Evolutionary conservation across 768 basidiomycete species (phyloP).

Genomic region (Tylopilus sp.): DNA sequence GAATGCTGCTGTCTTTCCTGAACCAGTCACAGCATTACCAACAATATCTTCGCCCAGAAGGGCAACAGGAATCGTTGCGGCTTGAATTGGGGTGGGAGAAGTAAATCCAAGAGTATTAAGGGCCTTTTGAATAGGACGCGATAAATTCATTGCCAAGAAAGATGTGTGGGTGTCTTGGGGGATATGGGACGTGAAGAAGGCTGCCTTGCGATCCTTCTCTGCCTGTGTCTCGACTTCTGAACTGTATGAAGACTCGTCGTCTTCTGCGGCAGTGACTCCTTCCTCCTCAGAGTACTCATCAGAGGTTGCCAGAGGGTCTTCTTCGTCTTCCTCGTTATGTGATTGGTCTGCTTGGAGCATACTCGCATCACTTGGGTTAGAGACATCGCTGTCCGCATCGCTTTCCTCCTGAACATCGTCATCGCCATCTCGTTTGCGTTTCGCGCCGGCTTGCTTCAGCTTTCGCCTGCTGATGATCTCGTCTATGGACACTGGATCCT

Average conservation of each 20-base stretch:
- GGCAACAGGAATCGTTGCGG: constrained; percentile 89
- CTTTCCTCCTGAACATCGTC: constrained; percentile 37
- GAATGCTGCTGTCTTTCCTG: constrained; percentile 98
- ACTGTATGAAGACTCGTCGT: constrained; percentile 51
- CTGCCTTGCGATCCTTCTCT: constrained; percentile 71
- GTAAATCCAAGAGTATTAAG: constrained; percentile 77
- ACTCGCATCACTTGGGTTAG: constrained; percentile 2
- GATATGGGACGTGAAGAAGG: constrained; percentile 75
- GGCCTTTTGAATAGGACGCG: constrained; percentile 89
- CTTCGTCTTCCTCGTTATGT: constrained; percentile 30
- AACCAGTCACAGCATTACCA: constrained; percentile 93
- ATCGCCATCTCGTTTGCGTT: constrained; percentile 55
- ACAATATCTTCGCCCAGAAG: constrained; percentile 95
- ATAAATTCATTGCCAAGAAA: constrained; percentile 92
- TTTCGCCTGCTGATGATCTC: constrained; percentile 83
- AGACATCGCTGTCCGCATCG: constrained; percentile 25
- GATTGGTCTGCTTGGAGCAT: constrained; percentile 25
- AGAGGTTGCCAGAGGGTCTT: constrained; percentile 30
- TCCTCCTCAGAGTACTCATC: constrained; percentile 32
- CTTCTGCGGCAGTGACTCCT: constrained; percentile 29
- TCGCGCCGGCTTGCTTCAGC: constrained; percentile 40
- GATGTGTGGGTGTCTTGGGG: constrained; percentile 61
- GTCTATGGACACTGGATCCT: constrained; percentile 85
- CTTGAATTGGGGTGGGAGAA: constrained; percentile 94
- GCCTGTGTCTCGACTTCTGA: constrained; percentile 59